Evolutionary conservation across 2,329 filamentous ascomycete genomes (phyloP), one percentile per base, ranked within the genome.

Genomic region (Clarireedia sp.): DNA sequence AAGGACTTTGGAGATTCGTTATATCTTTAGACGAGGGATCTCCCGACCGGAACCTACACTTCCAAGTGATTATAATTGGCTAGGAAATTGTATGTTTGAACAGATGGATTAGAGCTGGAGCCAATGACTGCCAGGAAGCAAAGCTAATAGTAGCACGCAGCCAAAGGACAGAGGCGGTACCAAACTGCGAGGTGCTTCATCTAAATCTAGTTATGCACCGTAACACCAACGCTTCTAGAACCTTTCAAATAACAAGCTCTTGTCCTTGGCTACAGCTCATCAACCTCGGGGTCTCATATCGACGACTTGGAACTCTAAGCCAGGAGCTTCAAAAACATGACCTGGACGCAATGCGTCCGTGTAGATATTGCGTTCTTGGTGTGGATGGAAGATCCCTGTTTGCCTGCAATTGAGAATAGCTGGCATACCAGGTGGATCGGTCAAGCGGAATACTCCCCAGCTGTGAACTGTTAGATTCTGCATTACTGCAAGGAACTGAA

Each of bases 371-470:
- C 57, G 38, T 55, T 68, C 68, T 5, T 60, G 60, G 48, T 89
- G 86, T 5, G 83, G 89, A 69, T 99, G 94, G 69, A 99, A 99
- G 0, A 95, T 79, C 1, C 89, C 88, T 0, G 80, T 79, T 58
- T 90, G 81, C 2, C 74, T 83, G 72, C 94, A 99, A 41, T 83
- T 79, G 45, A 95, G 75, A 36, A 99, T 86, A n/a, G 89, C 82
- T 60, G 88, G 83, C 63, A 97, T 78, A 0, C 94, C 94, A 0
- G 94, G 92, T 0, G 94, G 94, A 70, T 96, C 89, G 0, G 94
- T 99, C 4, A 99, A 76, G 36, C 94, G 83, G 72, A 97, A 99
- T 23, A 95, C 87, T 48, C 94, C 94, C 76, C 89, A 92, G 59
- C 89, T 92, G 29, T 48, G 29, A 37, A 14, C 3, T 46, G n/a